phyloP scores from a whole-genome alignment of 202 grass and related monocot species.

The Dendrocalamus latiflorus region DNA sequence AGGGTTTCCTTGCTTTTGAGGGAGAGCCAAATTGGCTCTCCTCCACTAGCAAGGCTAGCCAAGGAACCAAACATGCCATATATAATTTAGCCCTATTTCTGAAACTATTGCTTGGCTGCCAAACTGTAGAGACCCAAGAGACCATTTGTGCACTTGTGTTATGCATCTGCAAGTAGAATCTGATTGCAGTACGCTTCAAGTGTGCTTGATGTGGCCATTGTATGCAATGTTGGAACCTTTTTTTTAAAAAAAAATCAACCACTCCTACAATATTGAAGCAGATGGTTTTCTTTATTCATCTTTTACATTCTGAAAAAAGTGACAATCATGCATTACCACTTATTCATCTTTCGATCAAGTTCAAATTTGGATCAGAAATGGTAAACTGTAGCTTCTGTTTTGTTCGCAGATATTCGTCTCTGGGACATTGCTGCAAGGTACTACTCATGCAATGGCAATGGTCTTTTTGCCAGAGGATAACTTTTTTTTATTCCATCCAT shows the following conservation, averaged over 20 bases:
- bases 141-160: background rate
- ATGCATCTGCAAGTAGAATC: background rate
- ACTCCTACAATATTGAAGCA: background rate
- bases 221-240: background rate
- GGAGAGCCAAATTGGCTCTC: background rate
- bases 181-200: background rate
- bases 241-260: background rate
- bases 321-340: background rate
- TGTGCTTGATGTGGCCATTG: background rate
- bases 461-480: background rate
- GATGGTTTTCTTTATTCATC: background rate
- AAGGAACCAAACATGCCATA: background rate
- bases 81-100: background rate
- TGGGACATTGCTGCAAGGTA: slow-evolving; percentile 95
- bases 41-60: background rate
- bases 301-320: background rate
- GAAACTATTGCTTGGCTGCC: background rate
- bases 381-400: slow-evolving; percentile 24
- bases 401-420: slow-evolving; percentile 76
- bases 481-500: background rate
- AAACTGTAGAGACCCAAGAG: background rate
- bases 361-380: background rate
- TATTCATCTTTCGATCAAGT: background rate
- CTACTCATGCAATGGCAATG: background rate
- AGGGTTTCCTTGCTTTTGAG: background rate